phyloP scores from a whole-genome alignment of 768 basidiomycete genomes.

The Tricholoma sp. region DNA sequence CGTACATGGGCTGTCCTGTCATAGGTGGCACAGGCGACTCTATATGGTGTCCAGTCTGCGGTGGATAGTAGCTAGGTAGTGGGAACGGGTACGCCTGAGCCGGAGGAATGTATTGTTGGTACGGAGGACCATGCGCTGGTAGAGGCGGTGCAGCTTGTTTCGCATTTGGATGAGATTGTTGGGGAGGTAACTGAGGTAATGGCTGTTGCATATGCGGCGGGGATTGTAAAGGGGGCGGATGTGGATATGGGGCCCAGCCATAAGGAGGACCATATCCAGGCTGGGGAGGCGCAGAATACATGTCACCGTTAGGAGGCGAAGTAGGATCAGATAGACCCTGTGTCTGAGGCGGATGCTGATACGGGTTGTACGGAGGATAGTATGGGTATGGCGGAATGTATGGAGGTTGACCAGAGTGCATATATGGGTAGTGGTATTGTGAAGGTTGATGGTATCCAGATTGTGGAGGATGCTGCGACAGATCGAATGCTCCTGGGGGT shows the following conservation, averaged over 20 bases:
- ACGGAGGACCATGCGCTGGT: conserved; percentile 26
- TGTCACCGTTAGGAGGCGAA: conserved; percentile 24
- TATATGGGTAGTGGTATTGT: conserved; percentile 48
- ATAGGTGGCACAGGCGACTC: conserved; percentile 21
- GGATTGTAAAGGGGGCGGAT: conserved; percentile 25
- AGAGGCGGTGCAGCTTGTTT: conserved; percentile 18
- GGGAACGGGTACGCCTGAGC: conserved; percentile 24
- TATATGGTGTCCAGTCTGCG: conserved; percentile 19
- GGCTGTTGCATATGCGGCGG: conserved; percentile 28
- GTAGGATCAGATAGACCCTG: conserved; percentile 29
- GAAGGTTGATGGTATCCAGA: conserved; percentile 39
- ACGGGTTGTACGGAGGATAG: conserved; percentile 32
- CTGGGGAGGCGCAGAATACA: conserved; percentile 21
- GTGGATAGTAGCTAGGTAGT: conserved; percentile 25
- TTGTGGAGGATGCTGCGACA: conserved; percentile 37
- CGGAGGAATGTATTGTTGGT: conserved; percentile 31
- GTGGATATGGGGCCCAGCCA: conserved; percentile 31
- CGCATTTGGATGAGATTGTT: conserved; percentile 18
- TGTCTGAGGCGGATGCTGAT: conserved; percentile 27
- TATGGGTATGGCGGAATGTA: conserved; percentile 39
- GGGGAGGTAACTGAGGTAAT: conserved; percentile 23
- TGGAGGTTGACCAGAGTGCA: conserved; percentile 38
- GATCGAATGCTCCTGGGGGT: conserved; percentile 40
- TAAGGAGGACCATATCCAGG: conserved; percentile 30
- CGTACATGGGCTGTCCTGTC: conserved; percentile 20